Conservation (phyloP, 2,329 filamentous ascomycete species). For the Diaporthe amygdali region DNA sequence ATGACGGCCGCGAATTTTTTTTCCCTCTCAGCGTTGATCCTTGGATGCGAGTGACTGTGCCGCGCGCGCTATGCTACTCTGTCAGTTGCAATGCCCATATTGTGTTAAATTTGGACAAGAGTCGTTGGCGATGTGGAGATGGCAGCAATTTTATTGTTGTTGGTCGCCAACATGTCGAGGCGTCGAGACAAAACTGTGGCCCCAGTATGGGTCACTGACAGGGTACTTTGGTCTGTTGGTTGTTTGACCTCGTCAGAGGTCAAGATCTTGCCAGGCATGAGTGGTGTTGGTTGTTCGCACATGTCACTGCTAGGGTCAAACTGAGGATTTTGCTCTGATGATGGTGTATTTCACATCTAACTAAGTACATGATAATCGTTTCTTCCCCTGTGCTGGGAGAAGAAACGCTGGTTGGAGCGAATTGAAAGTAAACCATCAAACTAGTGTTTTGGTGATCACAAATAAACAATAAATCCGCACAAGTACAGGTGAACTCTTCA, state of each 20-base stretch:
- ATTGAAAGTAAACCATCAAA: conserved; percentile 5
- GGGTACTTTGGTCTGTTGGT: not conserved
- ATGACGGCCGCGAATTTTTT: not conserved
- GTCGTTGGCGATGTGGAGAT: conserved; percentile 3
- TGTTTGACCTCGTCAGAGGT: not conserved
- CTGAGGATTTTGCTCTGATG: not conserved
- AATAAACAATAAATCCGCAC: not conserved
- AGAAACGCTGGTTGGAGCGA: not conserved
- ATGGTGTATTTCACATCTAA: conserved; percentile 15
- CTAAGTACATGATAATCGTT: conserved; percentile 15
- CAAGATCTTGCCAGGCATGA: not conserved
- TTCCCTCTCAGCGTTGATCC: not conserved
- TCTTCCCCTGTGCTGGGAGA: not conserved
- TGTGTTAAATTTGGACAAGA: not conserved
- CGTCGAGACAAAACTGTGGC: not conserved
- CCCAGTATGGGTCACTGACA: not conserved
- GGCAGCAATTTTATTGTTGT: not conserved
- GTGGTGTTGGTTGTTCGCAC: not conserved
- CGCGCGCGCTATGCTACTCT: conserved; percentile 8
- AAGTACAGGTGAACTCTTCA: conserved; percentile 16
- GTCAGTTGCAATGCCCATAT: not conserved
- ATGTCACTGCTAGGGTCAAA: not conserved
- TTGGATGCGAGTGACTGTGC: not conserved
- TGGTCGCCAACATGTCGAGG: not conserved
- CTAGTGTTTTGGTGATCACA: not conserved